Base-by-base conservation (phyloP, 257 asterid genomes). In the Haberlea rhodopensis region DNA sequence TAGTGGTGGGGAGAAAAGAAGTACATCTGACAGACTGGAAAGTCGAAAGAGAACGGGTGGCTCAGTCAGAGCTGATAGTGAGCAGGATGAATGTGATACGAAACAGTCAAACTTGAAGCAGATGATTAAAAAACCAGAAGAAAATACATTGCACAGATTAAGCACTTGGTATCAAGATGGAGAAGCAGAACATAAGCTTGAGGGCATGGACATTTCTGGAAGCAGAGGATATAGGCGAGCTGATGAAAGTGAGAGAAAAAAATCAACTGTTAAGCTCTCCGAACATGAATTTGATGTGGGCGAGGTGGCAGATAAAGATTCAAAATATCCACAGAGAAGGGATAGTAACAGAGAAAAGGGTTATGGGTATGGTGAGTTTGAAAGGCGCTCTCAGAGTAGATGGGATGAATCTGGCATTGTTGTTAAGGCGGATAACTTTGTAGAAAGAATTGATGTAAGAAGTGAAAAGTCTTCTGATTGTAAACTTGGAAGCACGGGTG, bases 81-180 rank as follows among this genome's bases (percentile, higher is more conserved):
- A 86, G 48, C 95, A 70, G 76, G 97, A 86, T 80, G 96, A 90
- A 60, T 76, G 72, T 64, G 97, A 80, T 11, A 77, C 82, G 73
- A 83, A 81, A 57, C 94, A 84, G 68, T 83, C 82, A 19, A 86
- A 78, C 65, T 74, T 81, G 32, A 84, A 82, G 75, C 90, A 81
- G 73, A 72, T 16, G 60, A 94, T 83, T 89, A 86, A 75, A 76
- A 86, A 78, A 66, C 53, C 71, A 52, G 97, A 85, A 75, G 97
- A 79, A 73, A 87, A 73, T 71, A 79, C 94, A 8, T 70, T 94
- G 73, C 96, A 90, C 77, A 88, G 76, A 29, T 75, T 90, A 77
- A 79, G 96, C 72, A 80, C 84, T 78, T 87, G 95, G 96, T 87
- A 87, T 73, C 85, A 80, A 73, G 99, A 90, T 78, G 96, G 90